Percentiles rank a stretch among this genome's conserved stretches.
Conservation (phyloP, 148 eudicot species). For the Fagopyrum homotropicum region DNA sequence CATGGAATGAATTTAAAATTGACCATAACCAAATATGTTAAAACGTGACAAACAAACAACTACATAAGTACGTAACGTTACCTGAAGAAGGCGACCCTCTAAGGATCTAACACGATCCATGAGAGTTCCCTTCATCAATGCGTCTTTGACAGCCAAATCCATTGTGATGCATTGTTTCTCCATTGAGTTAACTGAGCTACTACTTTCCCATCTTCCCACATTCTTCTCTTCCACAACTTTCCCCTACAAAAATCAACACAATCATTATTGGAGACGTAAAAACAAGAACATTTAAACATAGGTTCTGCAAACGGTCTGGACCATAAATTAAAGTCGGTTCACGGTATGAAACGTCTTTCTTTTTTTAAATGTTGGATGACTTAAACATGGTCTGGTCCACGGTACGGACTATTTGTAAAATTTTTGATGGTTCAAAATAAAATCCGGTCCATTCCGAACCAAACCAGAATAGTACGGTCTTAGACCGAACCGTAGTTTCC, state of each 20-base stretch:
- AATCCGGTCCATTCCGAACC: too few relatives aligned
- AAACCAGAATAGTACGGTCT: too few relatives aligned
- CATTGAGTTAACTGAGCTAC: background rate
- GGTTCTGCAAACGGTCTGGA: too few relatives aligned
- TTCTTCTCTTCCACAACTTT: background rate
- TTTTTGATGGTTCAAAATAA: too few relatives aligned
- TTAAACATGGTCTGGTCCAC: too few relatives aligned
- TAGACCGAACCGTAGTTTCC: too few relatives aligned
- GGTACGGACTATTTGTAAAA: too few relatives aligned
- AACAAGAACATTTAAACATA: background rate
- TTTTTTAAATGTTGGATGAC: too few relatives aligned
- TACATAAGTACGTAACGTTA: background rate
- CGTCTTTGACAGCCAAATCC: slow-evolving; percentile 9
- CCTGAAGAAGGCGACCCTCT: slow-evolving; percentile 6
- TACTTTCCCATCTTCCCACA: background rate
- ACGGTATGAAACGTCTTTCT: too few relatives aligned
- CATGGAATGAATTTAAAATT: background rate
- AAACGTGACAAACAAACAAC: background rate
- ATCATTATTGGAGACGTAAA: background rate
- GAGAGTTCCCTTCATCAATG: background rate
- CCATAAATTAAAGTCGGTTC: too few relatives aligned
- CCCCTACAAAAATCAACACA: background rate
- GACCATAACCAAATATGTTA: background rate
- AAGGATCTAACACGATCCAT: slow-evolving; percentile 5
- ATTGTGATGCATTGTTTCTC: background rate